phyloP scores from a whole-genome alignment of 257 asterid genomes.

The Solanum sitiens region DNA sequence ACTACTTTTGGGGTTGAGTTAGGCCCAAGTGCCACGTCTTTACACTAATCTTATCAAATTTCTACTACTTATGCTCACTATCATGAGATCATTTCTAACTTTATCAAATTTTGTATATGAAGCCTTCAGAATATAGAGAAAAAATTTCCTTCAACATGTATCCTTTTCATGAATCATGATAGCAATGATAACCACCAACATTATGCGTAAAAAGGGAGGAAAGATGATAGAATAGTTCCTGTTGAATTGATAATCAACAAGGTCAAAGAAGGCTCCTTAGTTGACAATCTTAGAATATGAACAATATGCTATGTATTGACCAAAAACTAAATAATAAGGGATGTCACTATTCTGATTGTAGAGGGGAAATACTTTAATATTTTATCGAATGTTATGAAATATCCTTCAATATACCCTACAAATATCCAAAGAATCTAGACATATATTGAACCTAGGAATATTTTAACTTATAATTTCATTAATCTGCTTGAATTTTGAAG shows the following conservation, averaged over 20 bases:
- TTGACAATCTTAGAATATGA: background rate
- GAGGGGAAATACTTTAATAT: background rate
- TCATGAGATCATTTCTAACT: background rate
- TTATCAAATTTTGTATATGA: background rate
- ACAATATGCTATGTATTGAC: background rate
- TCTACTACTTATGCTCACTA: background rate
- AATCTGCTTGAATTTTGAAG: background rate
- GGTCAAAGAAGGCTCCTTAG: background rate
- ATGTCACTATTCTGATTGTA: background rate
- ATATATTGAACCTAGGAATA: background rate
- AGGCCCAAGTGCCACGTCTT: background rate
- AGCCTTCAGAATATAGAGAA: background rate
- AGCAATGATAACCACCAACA: background rate
- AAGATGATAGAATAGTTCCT: background rate
- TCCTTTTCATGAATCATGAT: background rate
- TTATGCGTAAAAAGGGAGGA: background rate
- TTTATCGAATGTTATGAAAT: background rate
- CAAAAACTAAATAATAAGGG: background rate
- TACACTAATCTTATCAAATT: background rate
- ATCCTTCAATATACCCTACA: background rate
- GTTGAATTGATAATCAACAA: background rate
- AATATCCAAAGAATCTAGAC: background rate
- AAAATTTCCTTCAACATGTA: background rate
- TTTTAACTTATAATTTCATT: background rate
- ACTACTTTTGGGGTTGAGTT: background rate